Base-by-base conservation (phyloP, 257 asterid species). In the Rauvolfia tetraphylla region DNA sequence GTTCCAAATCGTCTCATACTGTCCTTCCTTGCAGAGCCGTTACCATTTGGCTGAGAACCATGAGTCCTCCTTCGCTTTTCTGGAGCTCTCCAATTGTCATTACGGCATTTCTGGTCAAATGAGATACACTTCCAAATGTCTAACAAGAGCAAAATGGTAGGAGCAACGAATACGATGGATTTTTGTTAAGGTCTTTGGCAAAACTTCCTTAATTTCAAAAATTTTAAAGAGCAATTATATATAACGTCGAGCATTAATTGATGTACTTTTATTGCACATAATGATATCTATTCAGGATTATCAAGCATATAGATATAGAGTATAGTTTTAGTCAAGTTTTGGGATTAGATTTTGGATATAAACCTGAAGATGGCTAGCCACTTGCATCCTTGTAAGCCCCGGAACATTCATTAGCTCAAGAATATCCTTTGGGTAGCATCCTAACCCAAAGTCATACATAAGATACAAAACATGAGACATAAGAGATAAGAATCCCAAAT, bases 301-400 rank as follows among this genome's bases (percentile, higher is more conserved):
- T n/a, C n/a, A n/a, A n/a, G n/a, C n/a, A n/a, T n/a, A n/a, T n/a
- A n/a, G n/a, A n/a, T n/a, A n/a, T n/a, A n/a, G n/a, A n/a, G n/a
- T n/a, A n/a, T n/a, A n/a, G n/a, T n/a, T n/a, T n/a, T 41, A 8
- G 8, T 41, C 8, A 41, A 41, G 8, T 3, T 41, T 41, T 41
- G 44, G 44, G 8, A 41, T 41, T 41, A 8, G 8, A 41, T 41
- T 39, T 23, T 34, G 23, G 69, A 20, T 22, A 10, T 23, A 20
- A 67, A 84, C 87, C 83, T 84, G 87, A 14, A 80, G 81, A 23
- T 84, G 85, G 33, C 87, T 84, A 0, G 87, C 87, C 3, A 81
- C 79, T 78, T 81, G 85, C 87, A 84, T 75, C 51, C 85, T 81
- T 0, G 87, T 84, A 38, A 84, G 80, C 17, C 81, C 81, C 39